These are phyloP conservation scores for Mortierella sp. DNA, from an alignment of 371 early-diverging fungal genomes.

Conservation along the genomic window DNA sequence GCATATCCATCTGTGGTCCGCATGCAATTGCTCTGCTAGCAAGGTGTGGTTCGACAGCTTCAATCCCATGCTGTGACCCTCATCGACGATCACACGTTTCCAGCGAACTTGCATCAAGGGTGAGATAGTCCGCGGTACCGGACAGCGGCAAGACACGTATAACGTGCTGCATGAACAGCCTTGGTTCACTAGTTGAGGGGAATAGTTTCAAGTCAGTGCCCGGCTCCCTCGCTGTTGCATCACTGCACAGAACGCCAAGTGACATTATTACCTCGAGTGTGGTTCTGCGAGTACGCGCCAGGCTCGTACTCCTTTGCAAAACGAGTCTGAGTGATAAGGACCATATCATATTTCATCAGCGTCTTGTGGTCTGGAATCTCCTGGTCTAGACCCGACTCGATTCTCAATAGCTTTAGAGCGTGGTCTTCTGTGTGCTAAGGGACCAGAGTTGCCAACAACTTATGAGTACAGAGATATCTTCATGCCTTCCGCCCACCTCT, in stretches of 20 bases:
- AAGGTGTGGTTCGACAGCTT: slow-evolving; percentile 57
- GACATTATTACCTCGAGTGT: slow-evolving; percentile 22
- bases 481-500: too few species aligned
- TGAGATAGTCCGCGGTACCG: slow-evolving; percentile 48
- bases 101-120: slow-evolving; percentile 78
- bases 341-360: slow-evolving; percentile 68
- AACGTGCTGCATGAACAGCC: slow-evolving; percentile 12
- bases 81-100: slow-evolving; percentile 83
- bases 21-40: slow-evolving; percentile 65
- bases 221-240: too few species aligned
- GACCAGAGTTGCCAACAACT: neutral
- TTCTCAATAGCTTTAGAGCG: slow-evolving; percentile 58
- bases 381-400: slow-evolving; percentile 55
- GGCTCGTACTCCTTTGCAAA: slow-evolving; percentile 68
- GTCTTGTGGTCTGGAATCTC: slow-evolving; percentile 60
- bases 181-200: too few species aligned
- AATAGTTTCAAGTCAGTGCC: too few species aligned
- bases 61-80: slow-evolving; percentile 69
- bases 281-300: slow-evolving; percentile 57
- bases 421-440: slow-evolving; percentile 63
- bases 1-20: slow-evolving; percentile 80
- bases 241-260: too few species aligned
- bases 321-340: slow-evolving; percentile 71
- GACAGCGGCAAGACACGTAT: slow-evolving; percentile 25
- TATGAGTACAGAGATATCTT: neutral